Evolutionary conservation across 345 rosid genomes (phyloP).

Genomic region (Populus simonii): DNA sequence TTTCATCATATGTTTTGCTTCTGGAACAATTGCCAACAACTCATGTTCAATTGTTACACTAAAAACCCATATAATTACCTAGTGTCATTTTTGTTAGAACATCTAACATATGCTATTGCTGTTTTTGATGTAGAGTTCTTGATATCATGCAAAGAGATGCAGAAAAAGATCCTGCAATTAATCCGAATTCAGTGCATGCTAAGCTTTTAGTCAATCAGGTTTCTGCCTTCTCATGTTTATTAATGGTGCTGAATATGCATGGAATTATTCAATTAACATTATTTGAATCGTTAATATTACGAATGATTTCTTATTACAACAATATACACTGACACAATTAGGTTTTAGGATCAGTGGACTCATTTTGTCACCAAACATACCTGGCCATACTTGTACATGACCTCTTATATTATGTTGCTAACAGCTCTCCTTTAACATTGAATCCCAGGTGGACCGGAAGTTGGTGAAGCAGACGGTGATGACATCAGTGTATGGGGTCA

Average conservation of each 20-base stretch:
- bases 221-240: conserved; percentile 20
- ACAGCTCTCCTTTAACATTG: conserved; percentile 20
- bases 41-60: neutral
- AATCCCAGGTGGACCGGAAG: conserved; percentile 81
- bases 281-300: conserved; percentile 9
- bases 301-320: neutral
- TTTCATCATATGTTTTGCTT: neutral
- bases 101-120: neutral
- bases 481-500: conserved; percentile 99
- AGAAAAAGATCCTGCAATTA: conserved; percentile 56
- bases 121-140: conserved; percentile 59
- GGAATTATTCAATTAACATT: neutral
- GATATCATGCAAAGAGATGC: conserved; percentile 76
- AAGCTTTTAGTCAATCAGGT: conserved; percentile 78
- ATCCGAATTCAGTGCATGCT: conserved; percentile 60
- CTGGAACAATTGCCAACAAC: neutral
- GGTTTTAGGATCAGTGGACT: neutral
- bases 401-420: conserved; percentile 9
- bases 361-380: neutral
- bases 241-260: neutral
- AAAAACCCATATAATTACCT: neutral
- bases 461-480: conserved; percentile 99
- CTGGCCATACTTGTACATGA: neutral
- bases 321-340: neutral
- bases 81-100: neutral